Base-by-base conservation (phyloP, 768 basidiomycete genomes). In the Rhizopogon vinicolor region DNA sequence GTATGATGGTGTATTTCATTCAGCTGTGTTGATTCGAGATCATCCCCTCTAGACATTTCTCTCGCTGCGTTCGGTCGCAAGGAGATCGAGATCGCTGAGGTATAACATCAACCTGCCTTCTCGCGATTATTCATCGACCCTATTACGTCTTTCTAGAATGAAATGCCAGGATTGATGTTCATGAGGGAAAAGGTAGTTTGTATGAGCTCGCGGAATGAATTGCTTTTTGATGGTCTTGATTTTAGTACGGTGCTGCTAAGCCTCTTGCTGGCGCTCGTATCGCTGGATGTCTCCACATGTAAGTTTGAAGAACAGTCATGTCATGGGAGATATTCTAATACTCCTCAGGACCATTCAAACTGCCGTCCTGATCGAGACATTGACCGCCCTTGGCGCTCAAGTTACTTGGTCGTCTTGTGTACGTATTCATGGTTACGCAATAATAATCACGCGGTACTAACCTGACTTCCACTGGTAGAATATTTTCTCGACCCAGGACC, bases 401-500 rank as follows among this genome's bases (percentile, higher is more conserved):
- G 96, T 99, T 53, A 84, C 96, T 63, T 99, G 97, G 97, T 98
- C 97, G 25, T 98, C 94, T 62, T 97, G 94, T 74, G 91, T 93
- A 72, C 43, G 89, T 79, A 37, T 58, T 9, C 14, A 37, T 35
- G 14, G 19, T 49, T 43, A 52, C 46, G 2, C 16, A 13, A 18
- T 22, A 13, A 22, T 22, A 10, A 41, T 42, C 53, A 44, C 18
- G 9, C 25, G 13, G 8, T 10, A 9, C 40, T 63, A 25, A 57
- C 18, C 40, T 63, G 25, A 57, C 18, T 7, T 53, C 43, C 43
- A 39, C 31, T 66, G 48, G 37, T 58, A 93, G 92, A 97, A 99
- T 79, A 99, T 99, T 72, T 99, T 96, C 79, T 98, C 97, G 49
- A 99, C 97, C 51, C 97, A 99, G 76, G 97, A 99, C 72, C 97